Evolutionary conservation across 768 basidiomycete species (phyloP), one percentile per base, ranked within the genome.

Genomic region (Tephrocybe sp.): DNA sequence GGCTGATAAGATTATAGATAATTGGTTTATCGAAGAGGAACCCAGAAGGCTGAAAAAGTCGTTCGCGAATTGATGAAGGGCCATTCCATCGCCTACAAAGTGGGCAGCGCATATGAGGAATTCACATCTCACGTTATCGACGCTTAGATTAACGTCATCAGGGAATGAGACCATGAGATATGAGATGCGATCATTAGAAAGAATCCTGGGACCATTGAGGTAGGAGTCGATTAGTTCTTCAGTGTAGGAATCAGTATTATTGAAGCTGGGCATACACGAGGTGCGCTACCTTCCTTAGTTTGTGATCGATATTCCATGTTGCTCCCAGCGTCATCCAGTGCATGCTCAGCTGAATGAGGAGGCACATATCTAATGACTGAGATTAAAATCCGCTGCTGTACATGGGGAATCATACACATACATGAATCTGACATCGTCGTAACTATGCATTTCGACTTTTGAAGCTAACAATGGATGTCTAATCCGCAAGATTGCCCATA

Each of bases 21-120:
- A 62, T 5, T 62, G 59, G 30, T 42, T 58, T 16, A 64, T 64
- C 7, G 60, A 59, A 10, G 63, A 42, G 30, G 71, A 59, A 0
- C 77, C 83, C 33, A 91, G 69, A 3, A 92, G 69, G 15, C 69
- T 64, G 62, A 91, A 86, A 61, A 92, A 83, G 56, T 91, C 87
- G 63, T 90, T 89, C 21, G 86, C 88, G 53, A 86, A 87, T 51
- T 79, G 75, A 65, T 92, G 89, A 15, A 92, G 73, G 1, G 89
- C 86, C 84, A 91, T 91, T 18, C 91, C 91, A 61, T 94, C 91
- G 16, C 89, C 90, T 40, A 92, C 64, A 64, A 86, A 92, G 62
- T 94, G 91, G 6, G 86, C 80, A 3, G 86, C 83, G 55, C 84
- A 84, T 41, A 94, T 76, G 53, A 89, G 69, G 46, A 91, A 66